Evolutionary conservation across 257 asterid genomes (phyloP).

Genomic region (Coffea eugenioides): DNA sequence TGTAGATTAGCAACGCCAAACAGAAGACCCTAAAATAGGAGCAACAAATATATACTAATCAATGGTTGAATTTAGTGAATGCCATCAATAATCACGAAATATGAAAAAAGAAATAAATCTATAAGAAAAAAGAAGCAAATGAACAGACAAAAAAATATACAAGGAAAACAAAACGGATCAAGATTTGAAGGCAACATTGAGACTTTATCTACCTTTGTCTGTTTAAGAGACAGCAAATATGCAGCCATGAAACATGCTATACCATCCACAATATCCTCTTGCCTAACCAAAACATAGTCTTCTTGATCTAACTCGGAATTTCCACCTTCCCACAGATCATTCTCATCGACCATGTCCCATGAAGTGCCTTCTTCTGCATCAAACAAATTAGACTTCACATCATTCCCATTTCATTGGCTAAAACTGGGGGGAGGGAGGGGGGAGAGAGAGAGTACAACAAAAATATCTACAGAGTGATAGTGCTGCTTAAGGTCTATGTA

Average conservation of each 20-base stretch:
- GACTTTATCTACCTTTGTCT: conserved; percentile 65
- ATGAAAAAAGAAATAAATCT: background rate
- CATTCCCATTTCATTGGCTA: background rate
- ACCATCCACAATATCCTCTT: conserved; percentile 97
- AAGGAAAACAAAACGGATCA: background rate
- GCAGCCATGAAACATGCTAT: conserved; percentile 99
- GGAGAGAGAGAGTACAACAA: background rate
- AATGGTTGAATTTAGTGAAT: background rate
- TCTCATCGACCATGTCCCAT: conserved; percentile 88
- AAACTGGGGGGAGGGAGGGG: background rate
- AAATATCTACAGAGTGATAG: background rate
- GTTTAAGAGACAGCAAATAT: conserved; percentile 77
- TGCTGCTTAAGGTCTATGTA: background rate
- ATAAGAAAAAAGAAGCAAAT: background rate
- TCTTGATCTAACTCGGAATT: conserved; percentile 56
- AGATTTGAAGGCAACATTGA: background rate
- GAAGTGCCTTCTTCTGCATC: conserved; percentile 83
- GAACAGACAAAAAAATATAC: background rate
- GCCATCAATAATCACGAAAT: background rate
- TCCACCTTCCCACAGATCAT: conserved; percentile 90
- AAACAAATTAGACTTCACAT: conserved; percentile 16
- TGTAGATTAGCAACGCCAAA: background rate
- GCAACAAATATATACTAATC: background rate
- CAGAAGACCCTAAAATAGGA: background rate
- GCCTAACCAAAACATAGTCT: conserved; percentile 87